Evolutionary conservation across 163 green algal species (phyloP), one percentile per base, ranked within the genome.

Genomic region (Chlamydomonas reinhardtii): DNA sequence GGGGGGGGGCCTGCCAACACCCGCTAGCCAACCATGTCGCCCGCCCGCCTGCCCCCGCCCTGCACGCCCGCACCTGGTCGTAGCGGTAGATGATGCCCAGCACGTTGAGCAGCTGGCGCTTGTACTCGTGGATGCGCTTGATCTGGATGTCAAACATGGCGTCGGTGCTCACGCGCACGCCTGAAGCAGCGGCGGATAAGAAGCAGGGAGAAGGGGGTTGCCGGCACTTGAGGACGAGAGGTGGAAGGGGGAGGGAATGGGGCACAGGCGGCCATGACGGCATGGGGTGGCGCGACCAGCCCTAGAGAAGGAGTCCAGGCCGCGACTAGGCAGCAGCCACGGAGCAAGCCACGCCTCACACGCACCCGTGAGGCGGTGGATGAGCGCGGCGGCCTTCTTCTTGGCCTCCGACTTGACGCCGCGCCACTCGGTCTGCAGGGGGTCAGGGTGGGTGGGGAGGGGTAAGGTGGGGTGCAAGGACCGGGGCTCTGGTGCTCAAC

Each of bases 51-150:
- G 43, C n/a, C 73, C 6, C n/a, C 29, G 11, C 73, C 74, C 4
- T 22, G n/a, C n/a, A n/a, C 29, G 32, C 6, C 65, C 61, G 5
- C 61, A 87, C 82, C 82, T 82, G 82, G 79, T 98, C 92, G 92
- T 99, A 99, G 35, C 97, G 93, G 90, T 97, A 92, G 88, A 99
- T 97, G 90, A 99, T 97, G 89, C 91, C 92, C 83, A 99, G 93
- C 65, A 99, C 89, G 90, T 99, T 99, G 71, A 99, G 92, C 89
- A 99, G 94, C 94, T 99, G 98, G 54, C 98, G 94, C 96, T 99
- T 99, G 96, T 99, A 99, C 95, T 99, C 98, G 91, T 99, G 98
- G 89, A 99, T 99, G 84, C 98, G 96, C 94, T 99, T 99, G 78
- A 99, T 95, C 93, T 98, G 95, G 70, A 99, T 92, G 91, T 99